A percentile compares a stretch with the other conserved stretches of the same genome.
phyloP scores from a whole-genome alignment of 176 grass and related monocot genomes.

The Oryza meyeriana region DNA sequence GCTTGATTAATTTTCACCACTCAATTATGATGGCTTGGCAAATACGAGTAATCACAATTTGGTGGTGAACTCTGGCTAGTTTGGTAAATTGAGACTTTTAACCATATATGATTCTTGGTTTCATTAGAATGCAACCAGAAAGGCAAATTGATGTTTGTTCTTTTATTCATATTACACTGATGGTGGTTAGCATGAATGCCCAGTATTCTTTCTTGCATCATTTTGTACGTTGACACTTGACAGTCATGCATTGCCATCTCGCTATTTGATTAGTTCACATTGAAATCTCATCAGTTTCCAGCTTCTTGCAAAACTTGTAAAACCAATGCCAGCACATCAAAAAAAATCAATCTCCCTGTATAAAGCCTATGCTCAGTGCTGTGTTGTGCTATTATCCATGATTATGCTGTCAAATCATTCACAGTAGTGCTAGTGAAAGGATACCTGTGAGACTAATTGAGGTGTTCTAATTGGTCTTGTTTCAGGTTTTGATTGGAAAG shows the following conservation, averaged over 20 bases:
- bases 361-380: neutral
- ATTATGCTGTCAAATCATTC: neutral
- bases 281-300: neutral
- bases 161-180: neutral
- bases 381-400: neutral
- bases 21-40: neutral
- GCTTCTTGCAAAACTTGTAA: neutral
- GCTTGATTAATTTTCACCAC: neutral
- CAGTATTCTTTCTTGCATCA: no score
- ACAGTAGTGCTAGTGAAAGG: neutral
- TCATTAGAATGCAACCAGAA: constrained; percentile 6
- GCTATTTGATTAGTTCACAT: neutral
- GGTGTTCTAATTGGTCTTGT: neutral
- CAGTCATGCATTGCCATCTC: neutral
- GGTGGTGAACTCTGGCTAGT: neutral
- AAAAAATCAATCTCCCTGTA: constrained; percentile 1
- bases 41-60: constrained; percentile 14
- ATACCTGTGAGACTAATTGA: neutral
- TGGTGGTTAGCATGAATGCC: neutral
- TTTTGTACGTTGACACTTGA: neutral
- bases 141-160: neutral
- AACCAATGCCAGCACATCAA: neutral
- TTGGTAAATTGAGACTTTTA: neutral
- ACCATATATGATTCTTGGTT: neutral
- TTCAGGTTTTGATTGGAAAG: constrained; percentile 85